Evolutionary conservation across 2,329 filamentous ascomycete species (phyloP).

Genomic region (Colletotrichum sp.): DNA sequence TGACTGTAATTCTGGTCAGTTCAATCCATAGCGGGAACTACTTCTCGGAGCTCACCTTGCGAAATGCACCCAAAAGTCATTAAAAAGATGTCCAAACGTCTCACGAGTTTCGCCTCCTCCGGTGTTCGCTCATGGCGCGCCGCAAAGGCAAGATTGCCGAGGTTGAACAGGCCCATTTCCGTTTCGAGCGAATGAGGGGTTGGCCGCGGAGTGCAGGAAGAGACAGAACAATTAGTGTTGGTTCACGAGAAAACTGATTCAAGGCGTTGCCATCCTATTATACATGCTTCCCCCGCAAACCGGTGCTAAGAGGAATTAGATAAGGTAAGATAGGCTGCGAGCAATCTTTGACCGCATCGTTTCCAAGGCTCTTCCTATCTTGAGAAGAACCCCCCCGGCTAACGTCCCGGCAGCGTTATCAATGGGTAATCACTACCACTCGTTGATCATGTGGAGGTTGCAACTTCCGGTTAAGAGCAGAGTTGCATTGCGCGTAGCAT

Average conservation of each 20-base stretch:
- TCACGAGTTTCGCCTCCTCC: constrained; percentile 11
- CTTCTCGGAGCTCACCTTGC: constrained; percentile 2
- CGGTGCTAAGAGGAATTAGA: not conserved
- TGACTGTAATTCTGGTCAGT: constrained; percentile 13
- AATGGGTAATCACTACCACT: not conserved
- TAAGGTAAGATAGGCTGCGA: not conserved
- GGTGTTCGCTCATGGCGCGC: constrained; percentile 15
- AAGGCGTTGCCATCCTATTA: not conserved
- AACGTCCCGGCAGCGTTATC: not conserved
- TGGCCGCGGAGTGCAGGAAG: not conserved
- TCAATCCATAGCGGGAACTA: not conserved
- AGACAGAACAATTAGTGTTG: not conserved
- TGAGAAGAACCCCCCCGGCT: not conserved
- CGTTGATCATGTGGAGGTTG: constrained; percentile 1
- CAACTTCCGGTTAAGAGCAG: not conserved
- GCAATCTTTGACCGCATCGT: not conserved
- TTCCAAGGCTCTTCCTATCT: not conserved
- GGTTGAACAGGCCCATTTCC: not conserved
- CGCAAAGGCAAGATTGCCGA: constrained; percentile 16
- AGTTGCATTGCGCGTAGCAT: not conserved
- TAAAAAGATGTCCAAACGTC: constrained; percentile 19
- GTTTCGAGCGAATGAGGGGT: not conserved
- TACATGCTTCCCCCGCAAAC: not conserved
- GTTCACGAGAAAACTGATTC: not conserved
- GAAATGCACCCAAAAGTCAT: constrained; percentile 24